Conservation (phyloP, 805 yeast genomes). For the Saccharomyces mikatae region DNA sequence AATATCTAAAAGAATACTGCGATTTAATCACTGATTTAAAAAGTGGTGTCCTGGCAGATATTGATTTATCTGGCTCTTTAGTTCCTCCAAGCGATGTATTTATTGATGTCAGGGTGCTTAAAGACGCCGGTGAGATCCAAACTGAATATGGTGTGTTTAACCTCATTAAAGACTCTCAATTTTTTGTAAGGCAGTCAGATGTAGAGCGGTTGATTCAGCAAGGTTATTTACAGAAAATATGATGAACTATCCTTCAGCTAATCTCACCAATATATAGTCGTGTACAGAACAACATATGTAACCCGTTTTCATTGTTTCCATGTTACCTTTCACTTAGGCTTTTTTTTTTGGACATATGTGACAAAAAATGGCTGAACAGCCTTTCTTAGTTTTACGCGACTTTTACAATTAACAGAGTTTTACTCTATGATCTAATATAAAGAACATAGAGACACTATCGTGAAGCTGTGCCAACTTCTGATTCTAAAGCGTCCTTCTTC, state of each 20-base stretch:
- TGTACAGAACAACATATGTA: neutral
- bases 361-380: neutral
- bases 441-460: neutral
- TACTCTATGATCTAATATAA: neutral
- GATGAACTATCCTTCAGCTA: constrained; percentile 1
- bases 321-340: neutral
- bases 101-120: constrained; percentile 85
- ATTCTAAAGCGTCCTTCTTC: neutral
- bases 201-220: constrained; percentile 92
- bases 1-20: constrained; percentile 62
- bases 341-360: neutral
- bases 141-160: constrained; percentile 96
- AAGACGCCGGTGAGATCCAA: constrained; percentile 94
- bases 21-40: constrained; percentile 69
- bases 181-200: constrained; percentile 87
- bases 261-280: neutral
- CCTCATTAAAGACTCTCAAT: constrained; percentile 86
- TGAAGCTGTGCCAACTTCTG: neutral
- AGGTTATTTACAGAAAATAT: constrained; percentile 77
- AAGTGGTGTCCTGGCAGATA: constrained; percentile 61
- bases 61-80: constrained; percentile 82
- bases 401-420: neutral
- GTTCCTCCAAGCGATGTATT: constrained; percentile 88
- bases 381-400: neutral
- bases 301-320: neutral